A percentile compares a stretch with the other conserved stretches of the same genome.
These are phyloP conservation scores for Blepharisma stoltei DNA, from an alignment of 73 alveolate genomes.

Conservation along the genomic window DNA sequence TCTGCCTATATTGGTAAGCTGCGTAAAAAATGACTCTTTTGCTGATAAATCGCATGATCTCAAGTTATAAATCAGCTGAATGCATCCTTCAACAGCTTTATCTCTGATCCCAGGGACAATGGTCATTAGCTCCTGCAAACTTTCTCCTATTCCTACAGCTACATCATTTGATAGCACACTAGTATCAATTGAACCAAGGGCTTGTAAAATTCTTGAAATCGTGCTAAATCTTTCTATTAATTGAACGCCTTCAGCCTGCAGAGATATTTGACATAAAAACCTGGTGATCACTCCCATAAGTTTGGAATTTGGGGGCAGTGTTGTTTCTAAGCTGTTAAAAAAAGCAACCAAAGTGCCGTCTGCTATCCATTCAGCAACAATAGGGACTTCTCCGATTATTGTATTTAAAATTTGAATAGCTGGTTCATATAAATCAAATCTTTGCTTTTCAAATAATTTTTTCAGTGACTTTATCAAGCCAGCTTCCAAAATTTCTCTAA, in stretches of 20 bases:
- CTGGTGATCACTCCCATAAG: not conserved
- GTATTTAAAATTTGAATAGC: not conserved
- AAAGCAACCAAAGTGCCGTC: not conserved
- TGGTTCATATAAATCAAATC: not conserved
- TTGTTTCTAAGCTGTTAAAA: not conserved
- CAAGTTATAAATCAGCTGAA: not conserved
- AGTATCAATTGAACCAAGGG: not conserved
- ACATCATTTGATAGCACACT: not conserved
- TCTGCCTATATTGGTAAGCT: constrained; percentile 8
- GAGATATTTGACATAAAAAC: not conserved
- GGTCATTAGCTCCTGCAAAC: constrained; percentile 2
- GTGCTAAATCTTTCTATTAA: not conserved
- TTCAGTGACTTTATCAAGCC: not conserved
- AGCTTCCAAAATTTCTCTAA: not conserved
- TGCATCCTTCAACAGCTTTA: not conserved
- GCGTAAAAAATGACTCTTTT: not conserved
- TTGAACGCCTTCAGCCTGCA: not conserved
- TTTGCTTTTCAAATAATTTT: not conserved
- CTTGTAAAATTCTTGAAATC: not conserved
- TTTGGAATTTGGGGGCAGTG: not conserved
- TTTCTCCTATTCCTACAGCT: not conserved
- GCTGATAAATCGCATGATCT: not conserved
- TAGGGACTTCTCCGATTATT: not conserved
- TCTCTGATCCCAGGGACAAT: not conserved
- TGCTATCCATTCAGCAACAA: not conserved